phyloP scores from a whole-genome alignment of 352 stramenopile genomes.

The Phytophthora cryptogea region DNA sequence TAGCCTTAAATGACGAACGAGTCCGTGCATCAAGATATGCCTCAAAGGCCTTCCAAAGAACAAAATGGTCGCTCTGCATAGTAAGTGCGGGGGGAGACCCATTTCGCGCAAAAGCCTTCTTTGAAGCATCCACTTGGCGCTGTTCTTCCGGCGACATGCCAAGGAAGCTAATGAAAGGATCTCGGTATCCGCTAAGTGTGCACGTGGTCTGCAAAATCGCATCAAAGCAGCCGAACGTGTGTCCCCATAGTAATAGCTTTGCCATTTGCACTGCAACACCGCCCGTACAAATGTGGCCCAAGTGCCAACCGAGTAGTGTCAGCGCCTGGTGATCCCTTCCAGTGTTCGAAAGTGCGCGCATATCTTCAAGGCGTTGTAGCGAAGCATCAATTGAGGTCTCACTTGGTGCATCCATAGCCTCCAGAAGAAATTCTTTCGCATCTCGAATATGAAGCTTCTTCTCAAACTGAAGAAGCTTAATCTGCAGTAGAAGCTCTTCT shows the following conservation, averaged over 20 bases:
- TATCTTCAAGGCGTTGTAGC: constrained; percentile 84
- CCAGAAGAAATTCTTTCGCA: constrained; percentile 86
- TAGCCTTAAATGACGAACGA: constrained; percentile 40
- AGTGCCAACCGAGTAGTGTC: constrained; percentile 77
- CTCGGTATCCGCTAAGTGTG: constrained; percentile 74
- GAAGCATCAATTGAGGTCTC: constrained; percentile 91
- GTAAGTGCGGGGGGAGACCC: constrained; percentile 36
- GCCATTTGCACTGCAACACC: constrained; percentile 72
- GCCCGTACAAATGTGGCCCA: constrained; percentile 70
- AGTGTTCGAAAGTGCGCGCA: constrained; percentile 65
- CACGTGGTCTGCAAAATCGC: constrained; percentile 67
- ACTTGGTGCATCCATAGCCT: constrained; percentile 93
- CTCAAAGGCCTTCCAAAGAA: constrained; percentile 69
- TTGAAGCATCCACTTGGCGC: constrained; percentile 57
- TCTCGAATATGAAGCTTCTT: constrained; percentile 73
- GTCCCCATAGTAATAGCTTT: constrained; percentile 72
- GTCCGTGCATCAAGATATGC: constrained; percentile 52
- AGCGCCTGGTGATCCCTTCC: constrained; percentile 27
- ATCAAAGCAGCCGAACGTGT: constrained; percentile 70
- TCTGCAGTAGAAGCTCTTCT: constrained; percentile 76
- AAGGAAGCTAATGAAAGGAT: constrained; percentile 76
- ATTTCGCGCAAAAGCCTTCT: constrained; percentile 55
- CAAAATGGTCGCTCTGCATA: constrained; percentile 75
- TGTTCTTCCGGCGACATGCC: constrained; percentile 68
- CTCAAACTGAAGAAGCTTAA: constrained; percentile 78